Evolutionary conservation across 2,329 filamentous ascomycete genomes (phyloP), one percentile per base, ranked within the genome.

Genomic region (Colletotrichum abscissum): DNA sequence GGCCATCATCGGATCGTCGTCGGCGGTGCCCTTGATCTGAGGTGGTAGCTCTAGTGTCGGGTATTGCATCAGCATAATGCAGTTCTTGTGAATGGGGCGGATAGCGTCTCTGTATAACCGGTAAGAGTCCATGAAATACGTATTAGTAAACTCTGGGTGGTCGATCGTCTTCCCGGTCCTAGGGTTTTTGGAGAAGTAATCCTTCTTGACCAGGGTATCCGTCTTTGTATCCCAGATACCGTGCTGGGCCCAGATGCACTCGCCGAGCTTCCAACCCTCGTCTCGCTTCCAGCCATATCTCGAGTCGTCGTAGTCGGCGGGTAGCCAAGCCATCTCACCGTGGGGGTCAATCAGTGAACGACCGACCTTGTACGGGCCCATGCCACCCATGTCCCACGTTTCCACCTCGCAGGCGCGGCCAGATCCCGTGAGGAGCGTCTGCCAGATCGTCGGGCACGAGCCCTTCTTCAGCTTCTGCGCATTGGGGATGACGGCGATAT

Each of bases 181-280:
- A 0, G 95, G 95, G 74, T 94, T 91, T 77, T 92, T 94, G 9
- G 91, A 88, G 79, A 99, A 99, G 82, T 98, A 98, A 80, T 97
- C 91, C 78, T 95, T 97, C 76, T 90, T 91, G 70, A 98, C 82
- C 5, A 99, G 84, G 0, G 89, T 90, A 80, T 98, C 95, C 2
- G 89, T 93, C 4, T 87, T 85, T 6, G 93, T 92, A 79, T 99
- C 95, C 97, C 97, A 99, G 6, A 99, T 91, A 1, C 95, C 96
- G 81, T 99, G 95, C 79, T 98, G 96, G 4, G 97, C 96, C 97
- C 97, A 99, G 54, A 99, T 82, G 79, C 97, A 98, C 82, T 97
- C 91, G n/a, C 97, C 97, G 22, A 99, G 85, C 81, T 92, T 95
- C 97, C 97, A 99, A 8, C 88, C 92, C 0, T 93, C 89, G 79